Percentiles rank a stretch among this genome's conserved stretches.
Conservation (phyloP, 2,329 filamentous ascomycete species). For the Ceratocystiopsis minuta region DNA sequence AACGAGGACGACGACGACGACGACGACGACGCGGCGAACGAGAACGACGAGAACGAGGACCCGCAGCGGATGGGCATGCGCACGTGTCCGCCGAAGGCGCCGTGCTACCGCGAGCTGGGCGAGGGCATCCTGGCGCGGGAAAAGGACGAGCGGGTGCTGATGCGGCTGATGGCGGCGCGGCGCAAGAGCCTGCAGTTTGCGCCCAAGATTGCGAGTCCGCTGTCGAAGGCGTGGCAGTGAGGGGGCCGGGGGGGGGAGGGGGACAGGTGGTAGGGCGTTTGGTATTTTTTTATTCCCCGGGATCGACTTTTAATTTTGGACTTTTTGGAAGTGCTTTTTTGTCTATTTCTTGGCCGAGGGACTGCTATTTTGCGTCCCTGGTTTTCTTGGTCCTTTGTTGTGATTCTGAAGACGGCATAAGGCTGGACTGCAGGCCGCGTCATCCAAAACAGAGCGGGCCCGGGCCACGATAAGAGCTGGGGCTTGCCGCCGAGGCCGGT, state of each 20-base stretch:
- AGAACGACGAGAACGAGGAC: slow-evolving; percentile 9
- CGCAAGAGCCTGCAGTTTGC: slow-evolving; percentile 65
- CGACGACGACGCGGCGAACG: slow-evolving; percentile 2
- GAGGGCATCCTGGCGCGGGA: slow-evolving; percentile 27
- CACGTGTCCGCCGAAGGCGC: slow-evolving; percentile 36
- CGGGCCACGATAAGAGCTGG: too few relatives aligned
- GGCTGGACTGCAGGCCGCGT: too few relatives aligned
- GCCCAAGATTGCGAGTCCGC: slow-evolving; percentile 55
- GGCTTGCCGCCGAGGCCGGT: too few relatives aligned
- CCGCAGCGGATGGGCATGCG: slow-evolving; percentile 24
- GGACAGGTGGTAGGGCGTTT: too few relatives aligned
- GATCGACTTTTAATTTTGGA: background rate
- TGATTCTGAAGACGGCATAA: too few relatives aligned
- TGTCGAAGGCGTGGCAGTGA: slow-evolving; percentile 38
- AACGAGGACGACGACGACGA: slow-evolving; percentile 15
- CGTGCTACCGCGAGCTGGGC: slow-evolving; percentile 20
- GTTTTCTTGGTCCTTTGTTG: too few relatives aligned
- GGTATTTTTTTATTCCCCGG: background rate
- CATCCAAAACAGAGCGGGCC: too few relatives aligned
- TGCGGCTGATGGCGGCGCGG: slow-evolving; percentile 50
- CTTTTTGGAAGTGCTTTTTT: background rate
- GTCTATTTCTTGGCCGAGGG: background rate
- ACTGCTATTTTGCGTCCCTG: too few relatives aligned
- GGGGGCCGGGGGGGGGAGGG: too few relatives aligned
- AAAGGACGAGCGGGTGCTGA: slow-evolving; percentile 38